Conservation (phyloP, 495 filamentous ascomycete species). For the Podospora anserina region DNA sequence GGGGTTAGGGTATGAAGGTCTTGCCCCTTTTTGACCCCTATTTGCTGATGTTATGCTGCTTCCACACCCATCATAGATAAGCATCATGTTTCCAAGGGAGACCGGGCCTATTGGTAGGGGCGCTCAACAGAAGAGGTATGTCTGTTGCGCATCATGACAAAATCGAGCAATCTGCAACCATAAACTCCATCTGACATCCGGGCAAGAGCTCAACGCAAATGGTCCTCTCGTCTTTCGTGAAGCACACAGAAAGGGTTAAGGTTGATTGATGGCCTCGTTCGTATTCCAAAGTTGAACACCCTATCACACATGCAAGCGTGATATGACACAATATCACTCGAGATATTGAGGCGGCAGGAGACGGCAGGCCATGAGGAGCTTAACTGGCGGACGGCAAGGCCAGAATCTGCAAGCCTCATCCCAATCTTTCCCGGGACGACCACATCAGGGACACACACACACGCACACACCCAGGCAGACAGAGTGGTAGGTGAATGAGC, state of each 20-base stretch:
- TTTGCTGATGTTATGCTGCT: not conserved
- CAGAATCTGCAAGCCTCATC: not conserved
- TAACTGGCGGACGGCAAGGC: not conserved
- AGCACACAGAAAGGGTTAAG: not conserved
- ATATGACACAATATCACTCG: not conserved
- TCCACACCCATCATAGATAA: not conserved
- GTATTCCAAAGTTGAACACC: not conserved
- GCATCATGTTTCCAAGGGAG: not conserved
- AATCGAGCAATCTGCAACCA: not conserved
- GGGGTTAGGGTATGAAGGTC: not conserved
- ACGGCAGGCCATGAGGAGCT: not conserved
- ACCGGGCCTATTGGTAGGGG: too few relatives aligned
- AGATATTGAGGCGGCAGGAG: not conserved
- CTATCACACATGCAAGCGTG: not conserved
- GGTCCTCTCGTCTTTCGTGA: not conserved
- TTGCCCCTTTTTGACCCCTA: not conserved
- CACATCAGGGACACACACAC: not conserved
- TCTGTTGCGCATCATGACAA: too few relatives aligned
- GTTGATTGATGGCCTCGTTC: not conserved
- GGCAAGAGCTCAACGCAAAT: not conserved
- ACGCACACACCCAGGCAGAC: not conserved
- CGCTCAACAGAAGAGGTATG: too few relatives aligned
- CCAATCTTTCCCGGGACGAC: not conserved
- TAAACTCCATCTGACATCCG: not conserved
- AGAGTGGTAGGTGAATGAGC: not conserved